phyloP scores from a whole-genome alignment of 495 filamentous ascomycete genomes.

The Penicillium salamii region DNA sequence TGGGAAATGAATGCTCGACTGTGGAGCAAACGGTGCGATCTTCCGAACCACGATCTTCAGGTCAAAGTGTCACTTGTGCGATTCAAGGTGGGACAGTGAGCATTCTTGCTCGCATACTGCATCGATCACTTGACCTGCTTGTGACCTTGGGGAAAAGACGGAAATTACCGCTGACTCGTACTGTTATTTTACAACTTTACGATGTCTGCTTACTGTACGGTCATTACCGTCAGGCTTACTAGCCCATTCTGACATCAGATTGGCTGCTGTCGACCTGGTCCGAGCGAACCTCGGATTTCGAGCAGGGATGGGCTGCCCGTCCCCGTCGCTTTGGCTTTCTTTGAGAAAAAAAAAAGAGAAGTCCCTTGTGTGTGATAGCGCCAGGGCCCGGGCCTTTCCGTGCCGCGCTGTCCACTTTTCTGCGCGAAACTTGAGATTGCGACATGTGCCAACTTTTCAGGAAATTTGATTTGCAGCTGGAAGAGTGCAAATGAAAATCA shows the following conservation, averaged over 20 bases:
- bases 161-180: conserved; percentile 17
- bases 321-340: conserved; percentile 10
- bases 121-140: conserved; percentile 64
- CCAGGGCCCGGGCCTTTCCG: conserved; percentile 47
- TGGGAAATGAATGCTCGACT: conserved; percentile 22
- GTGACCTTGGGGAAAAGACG: not conserved
- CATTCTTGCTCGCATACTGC: conserved; percentile 58
- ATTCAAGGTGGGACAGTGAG: conserved; percentile 29
- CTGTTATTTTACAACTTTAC: conserved; percentile 28
- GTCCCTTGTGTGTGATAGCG: conserved; percentile 18
- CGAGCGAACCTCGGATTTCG: conserved; percentile 19
- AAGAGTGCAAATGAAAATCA: conserved; percentile 2
- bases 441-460: conserved; percentile 5
- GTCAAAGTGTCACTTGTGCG: conserved; percentile 31
- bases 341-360: not conserved
- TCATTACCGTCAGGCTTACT: conserved; percentile 38
- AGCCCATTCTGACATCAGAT: conserved; percentile 16
- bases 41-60: conserved; percentile 40
- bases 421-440: conserved; percentile 3
- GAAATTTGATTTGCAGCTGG: not conserved
- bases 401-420: conserved; percentile 29
- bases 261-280: conserved; percentile 21
- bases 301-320: conserved; percentile 10
- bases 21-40: conserved; percentile 38
- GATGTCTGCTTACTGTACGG: conserved; percentile 21